Evolutionary conservation across 2,329 filamentous ascomycete species (phyloP), one percentile per base, ranked within the genome.

Genomic region (Fusarium protoensiforme): DNA sequence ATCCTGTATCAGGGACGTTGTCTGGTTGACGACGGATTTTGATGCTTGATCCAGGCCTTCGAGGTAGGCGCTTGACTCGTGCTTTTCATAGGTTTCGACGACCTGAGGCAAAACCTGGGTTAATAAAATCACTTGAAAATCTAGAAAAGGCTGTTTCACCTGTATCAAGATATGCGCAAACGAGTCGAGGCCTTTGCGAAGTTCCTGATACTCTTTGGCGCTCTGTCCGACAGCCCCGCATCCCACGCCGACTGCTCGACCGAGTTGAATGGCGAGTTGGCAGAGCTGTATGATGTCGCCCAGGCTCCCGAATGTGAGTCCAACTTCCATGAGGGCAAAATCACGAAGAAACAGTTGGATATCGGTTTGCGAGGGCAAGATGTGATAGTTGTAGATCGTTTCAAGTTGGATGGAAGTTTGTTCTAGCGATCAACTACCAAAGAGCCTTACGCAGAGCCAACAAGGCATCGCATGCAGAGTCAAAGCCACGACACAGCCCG

Each of bases 301-400:
- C 1, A 36, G 14, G 0, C 51, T 56, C 1, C 51, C 53, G 4
- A 57, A 57, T 9, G 53, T 57, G 20, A 57, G 53, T 1, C 33
- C 53, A 2, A n/a, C 53, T 13, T 57, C 53, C 53, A 57, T 57
- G 22, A 5, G 0, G n/a, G 2, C 3, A n/a, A 8, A 38, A 0
- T 4, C 31, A 5, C 14, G 8, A 0, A 10, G 14, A 0, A 3
- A 1, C 1, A 7, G 24, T n/a, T 48, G 9, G 24, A 29, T 2
- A n/a, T 29, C 9, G 9, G 6, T 13, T 48, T 48, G 24, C 0
- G n/a, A 48, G 24, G 9, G 9, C 9, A 7, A 18, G 10, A 22
- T 18, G 22, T 18, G 43, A 27, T 5, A 7, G 8, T 2, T 18
- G 41, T 18, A 18, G 14, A 5, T 11, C 6, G n/a, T 41, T 3